These are phyloP conservation scores for Paecilomyces fulvus DNA, from an alignment of 2,329 filamentous ascomycete species.

Conservation along the genomic window DNA sequence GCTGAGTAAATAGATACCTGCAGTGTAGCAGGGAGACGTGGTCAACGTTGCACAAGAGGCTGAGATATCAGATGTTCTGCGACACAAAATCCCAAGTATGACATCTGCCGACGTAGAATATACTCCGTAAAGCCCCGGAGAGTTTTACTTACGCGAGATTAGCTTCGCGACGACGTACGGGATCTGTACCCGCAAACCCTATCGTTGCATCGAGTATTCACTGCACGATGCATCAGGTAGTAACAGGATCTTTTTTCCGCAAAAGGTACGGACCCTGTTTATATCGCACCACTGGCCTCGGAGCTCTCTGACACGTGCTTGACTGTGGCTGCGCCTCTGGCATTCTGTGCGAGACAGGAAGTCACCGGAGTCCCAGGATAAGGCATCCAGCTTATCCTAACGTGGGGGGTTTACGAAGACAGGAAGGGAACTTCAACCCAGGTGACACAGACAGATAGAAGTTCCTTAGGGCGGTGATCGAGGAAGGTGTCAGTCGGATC, in stretches of 20 bases:
- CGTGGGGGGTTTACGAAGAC: neutral
- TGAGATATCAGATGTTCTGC: neutral
- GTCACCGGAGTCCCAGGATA: no score
- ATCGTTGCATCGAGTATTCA: neutral
- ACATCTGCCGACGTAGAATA: neutral
- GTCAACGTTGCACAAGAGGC: neutral
- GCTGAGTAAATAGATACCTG: neutral
- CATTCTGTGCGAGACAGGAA: neutral
- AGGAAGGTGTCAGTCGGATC: neutral
- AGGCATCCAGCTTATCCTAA: neutral
- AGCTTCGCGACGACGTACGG: neutral
- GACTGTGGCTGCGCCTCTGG: neutral
- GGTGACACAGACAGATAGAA: neutral
- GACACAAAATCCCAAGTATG: neutral
- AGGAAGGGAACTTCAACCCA: neutral
- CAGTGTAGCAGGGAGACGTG: neutral
- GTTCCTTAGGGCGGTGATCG: neutral
- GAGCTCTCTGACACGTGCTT: neutral
- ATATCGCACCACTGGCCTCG: neutral
- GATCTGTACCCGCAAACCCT: neutral
- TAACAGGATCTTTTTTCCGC: neutral
- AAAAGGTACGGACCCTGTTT: neutral
- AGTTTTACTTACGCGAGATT: neutral
- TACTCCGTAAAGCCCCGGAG: neutral
- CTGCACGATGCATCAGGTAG: neutral